Base-by-base conservation (phyloP, 805 yeast genomes). In the Vanderwaltozyma tropicalis region DNA sequence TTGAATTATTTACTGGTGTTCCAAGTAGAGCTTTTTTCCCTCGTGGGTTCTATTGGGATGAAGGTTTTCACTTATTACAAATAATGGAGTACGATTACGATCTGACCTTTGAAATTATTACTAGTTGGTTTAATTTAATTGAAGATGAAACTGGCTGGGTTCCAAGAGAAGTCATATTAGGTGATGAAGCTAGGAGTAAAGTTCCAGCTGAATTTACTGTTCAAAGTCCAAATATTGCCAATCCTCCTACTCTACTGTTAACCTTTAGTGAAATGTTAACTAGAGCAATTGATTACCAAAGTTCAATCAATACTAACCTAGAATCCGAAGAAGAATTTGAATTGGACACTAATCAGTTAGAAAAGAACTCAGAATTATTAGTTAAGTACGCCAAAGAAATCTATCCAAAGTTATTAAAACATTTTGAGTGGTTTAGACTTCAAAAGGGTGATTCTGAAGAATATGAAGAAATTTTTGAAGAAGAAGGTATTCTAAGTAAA, bases 11-110 rank as follows among this genome's bases (percentile, higher is more conserved):
- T 50, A 73, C 92, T 0, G 68, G 86, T 17, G 92, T 86, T 25
- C 98, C 98, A 2, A 84, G 95, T 34, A 70, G 98, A 37, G 85
- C 95, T 0, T 85, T 84, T 53, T 92, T 92, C 61, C 97, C 98
- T 3, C 71, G 98, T 45, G 98, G 98, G 0, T 92, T 92, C 53
- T 86, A 84, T 54, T 92, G 98, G 98, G 98, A 92, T 61, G 98
- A 92, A 62, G 98, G 98, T 0, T 92, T 92, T 61, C 96, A 89
- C 57, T 66, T 89, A 42, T 65, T 88, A 29, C 94, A 94, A 7
- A 64, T 92, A 28, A 59, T 83, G 48, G 80, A 80, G 34, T 88
- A 80, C 55, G 97, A 92, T 59, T 69, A 83, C 13, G 95, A 85
- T 52, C 64, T 88, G 31, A 84, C 77, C 0, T 66, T 87, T 43